Evolutionary conservation across 2,329 filamentous ascomycete species (phyloP).

Genomic region (Microsporum ferrugineum): DNA sequence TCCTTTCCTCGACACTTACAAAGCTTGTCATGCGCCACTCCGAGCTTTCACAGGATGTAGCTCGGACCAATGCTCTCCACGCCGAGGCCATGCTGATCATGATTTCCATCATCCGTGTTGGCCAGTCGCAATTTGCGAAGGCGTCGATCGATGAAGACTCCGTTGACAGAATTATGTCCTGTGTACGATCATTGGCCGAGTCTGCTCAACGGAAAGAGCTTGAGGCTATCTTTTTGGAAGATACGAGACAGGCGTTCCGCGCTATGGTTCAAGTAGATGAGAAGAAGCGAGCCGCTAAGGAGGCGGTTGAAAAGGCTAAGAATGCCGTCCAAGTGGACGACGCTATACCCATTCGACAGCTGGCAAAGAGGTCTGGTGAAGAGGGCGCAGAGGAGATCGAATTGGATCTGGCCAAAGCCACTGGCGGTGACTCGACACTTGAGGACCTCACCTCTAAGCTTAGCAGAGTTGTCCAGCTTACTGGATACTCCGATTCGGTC

Average conservation of each 20-base stretch:
- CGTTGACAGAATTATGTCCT: conserved; percentile 96
- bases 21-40: conserved; percentile 97
- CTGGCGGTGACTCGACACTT: conserved; percentile 70
- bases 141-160: conserved; percentile 95
- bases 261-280: conserved; percentile 96
- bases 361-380: conserved; percentile 76
- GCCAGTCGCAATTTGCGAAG: conserved; percentile 98
- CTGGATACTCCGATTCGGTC: conserved; percentile 93
- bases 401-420: conserved; percentile 83
- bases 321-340: conserved; percentile 92
- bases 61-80: conserved; percentile 82
- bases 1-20: conserved; percentile 88
- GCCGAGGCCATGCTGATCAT: conserved; percentile 99
- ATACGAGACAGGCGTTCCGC: conserved; percentile 89
- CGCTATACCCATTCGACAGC: conserved; percentile 80
- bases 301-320: conserved; percentile 85
- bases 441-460: conserved; percentile 91
- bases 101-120: conserved; percentile 96
- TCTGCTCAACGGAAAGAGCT: conserved; percentile 83
- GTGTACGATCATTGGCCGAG: conserved; percentile 81
- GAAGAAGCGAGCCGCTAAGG: conserved; percentile 93
- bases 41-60: conserved; percentile 75
- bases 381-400: conserved; percentile 80
- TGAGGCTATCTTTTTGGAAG: conserved; percentile 83
- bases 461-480: conserved; percentile 90